Conservation (phyloP, 352 stramenopile species). For the Blastocystis sp. region DNA sequence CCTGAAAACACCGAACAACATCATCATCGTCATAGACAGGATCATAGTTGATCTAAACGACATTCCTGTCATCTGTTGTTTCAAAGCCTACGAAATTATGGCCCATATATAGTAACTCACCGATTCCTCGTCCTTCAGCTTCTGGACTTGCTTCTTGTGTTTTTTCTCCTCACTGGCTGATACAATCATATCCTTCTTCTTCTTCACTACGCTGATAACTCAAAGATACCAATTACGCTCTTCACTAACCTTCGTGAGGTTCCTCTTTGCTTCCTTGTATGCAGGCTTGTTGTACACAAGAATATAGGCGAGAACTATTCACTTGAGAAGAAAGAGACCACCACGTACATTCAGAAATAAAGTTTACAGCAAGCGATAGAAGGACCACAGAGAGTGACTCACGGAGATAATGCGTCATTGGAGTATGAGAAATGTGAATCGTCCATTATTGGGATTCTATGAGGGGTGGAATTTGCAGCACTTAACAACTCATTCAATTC, state of each 20-base stretch:
- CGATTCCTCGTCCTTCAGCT: slow-evolving; percentile 63
- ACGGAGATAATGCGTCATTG: slow-evolving; percentile 35
- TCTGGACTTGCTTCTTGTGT: slow-evolving; percentile 65
- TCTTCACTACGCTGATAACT: not conserved
- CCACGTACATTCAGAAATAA: not conserved
- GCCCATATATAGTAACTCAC: not conserved
- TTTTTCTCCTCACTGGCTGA: slow-evolving; percentile 61
- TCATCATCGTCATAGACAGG: slow-evolving; percentile 45
- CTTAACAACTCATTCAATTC: too few species aligned
- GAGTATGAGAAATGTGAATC: slow-evolving; percentile 7
- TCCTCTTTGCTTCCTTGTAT: not conserved
- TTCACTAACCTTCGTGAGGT: slow-evolving; percentile 14
- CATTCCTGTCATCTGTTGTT: slow-evolving; percentile 49
- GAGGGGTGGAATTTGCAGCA: not conserved
- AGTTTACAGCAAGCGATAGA: slow-evolving; percentile 46
- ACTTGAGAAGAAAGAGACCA: not conserved
- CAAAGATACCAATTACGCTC: not conserved
- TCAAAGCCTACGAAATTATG: slow-evolving; percentile 10
- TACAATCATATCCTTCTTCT: slow-evolving; percentile 50
- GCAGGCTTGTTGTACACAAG: slow-evolving; percentile 40
- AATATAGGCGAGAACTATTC: slow-evolving; percentile 39
- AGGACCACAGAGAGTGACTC: slow-evolving; percentile 26
- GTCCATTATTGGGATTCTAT: not conserved
- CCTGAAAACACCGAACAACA: slow-evolving; percentile 57
- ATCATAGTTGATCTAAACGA: slow-evolving; percentile 42